Conservation (phyloP, 73 alveolate genomes). For the Paramecium caudatum region DNA sequence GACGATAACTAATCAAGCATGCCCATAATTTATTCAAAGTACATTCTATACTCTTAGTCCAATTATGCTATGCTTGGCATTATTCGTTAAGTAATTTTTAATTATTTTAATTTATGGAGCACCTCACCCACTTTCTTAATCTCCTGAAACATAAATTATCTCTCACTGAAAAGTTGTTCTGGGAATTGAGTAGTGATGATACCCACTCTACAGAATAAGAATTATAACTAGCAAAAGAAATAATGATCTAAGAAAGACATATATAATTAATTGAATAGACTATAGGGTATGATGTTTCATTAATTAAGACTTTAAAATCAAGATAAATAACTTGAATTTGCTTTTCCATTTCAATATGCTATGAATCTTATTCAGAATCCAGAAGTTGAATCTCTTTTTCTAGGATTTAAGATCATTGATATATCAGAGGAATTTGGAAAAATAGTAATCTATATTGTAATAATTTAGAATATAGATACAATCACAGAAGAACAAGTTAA, state of each 20-base stretch:
- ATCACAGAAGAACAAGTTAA: conserved; percentile 58
- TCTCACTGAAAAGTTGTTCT: background rate
- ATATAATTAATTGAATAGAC: background rate
- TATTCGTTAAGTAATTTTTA: conserved; percentile 31
- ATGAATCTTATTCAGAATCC: background rate
- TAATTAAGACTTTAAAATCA: background rate
- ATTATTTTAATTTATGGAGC: conserved; percentile 49
- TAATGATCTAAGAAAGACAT: conserved; percentile 51
- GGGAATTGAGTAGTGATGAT: conserved; percentile 43
- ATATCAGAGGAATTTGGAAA: conserved; percentile 54
- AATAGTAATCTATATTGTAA: background rate
- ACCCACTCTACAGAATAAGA: conserved; percentile 54
- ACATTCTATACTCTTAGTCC: conserved; percentile 20
- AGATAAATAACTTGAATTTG: background rate
- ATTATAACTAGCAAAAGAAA: background rate
- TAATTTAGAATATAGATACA: conserved; percentile 16
- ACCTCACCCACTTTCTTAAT: background rate
- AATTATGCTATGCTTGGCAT: background rate
- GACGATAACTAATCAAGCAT: conserved; percentile 28
- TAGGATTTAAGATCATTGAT: background rate
- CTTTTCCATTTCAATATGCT: conserved; percentile 58
- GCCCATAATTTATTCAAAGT: conserved; percentile 12
- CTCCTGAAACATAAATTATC: background rate
- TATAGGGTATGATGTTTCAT: background rate
- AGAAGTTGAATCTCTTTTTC: background rate